phyloP scores from a whole-genome alignment of 768 basidiomycete genomes.

The Lactarius hengduanensis region DNA sequence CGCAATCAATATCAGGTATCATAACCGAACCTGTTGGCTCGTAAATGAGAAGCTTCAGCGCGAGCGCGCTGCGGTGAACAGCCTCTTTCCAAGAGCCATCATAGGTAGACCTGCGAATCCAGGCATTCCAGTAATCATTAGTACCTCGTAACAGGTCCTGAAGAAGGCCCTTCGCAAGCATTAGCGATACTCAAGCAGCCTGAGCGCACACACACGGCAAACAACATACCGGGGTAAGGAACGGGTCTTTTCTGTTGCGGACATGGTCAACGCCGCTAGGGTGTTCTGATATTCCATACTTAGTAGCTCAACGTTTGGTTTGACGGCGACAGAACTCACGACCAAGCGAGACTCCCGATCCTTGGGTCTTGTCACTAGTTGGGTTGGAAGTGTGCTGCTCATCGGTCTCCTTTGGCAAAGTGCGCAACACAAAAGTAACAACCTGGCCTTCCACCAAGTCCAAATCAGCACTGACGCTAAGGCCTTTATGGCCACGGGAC shows the following conservation, averaged over 20 bases:
- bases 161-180: constrained; percentile 48
- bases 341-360: constrained; percentile 47
- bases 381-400: constrained; percentile 36
- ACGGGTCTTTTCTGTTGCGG: constrained; percentile 64
- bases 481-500: constrained; percentile 73
- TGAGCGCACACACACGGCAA: background rate
- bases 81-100: constrained; percentile 94
- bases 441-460: constrained; percentile 78
- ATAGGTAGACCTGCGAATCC: constrained; percentile 90
- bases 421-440: constrained; percentile 85
- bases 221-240: constrained; percentile 55
- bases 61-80: constrained; percentile 89
- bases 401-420: constrained; percentile 47
- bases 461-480: constrained; percentile 57
- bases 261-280: constrained; percentile 46
- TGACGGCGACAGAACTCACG: constrained; percentile 33
- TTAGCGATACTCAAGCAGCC: background rate
- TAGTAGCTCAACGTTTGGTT: background rate
- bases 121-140: constrained; percentile 79
- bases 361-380: constrained; percentile 41
- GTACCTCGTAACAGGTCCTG: constrained; percentile 64
- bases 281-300: constrained; percentile 36
- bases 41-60: constrained; percentile 88
- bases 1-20: background rate
- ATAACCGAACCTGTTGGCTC: constrained; percentile 71